Evolutionary conservation across 257 asterid species (phyloP), one percentile per base, ranked within the genome.

Genomic region (Plantago elongata): DNA sequence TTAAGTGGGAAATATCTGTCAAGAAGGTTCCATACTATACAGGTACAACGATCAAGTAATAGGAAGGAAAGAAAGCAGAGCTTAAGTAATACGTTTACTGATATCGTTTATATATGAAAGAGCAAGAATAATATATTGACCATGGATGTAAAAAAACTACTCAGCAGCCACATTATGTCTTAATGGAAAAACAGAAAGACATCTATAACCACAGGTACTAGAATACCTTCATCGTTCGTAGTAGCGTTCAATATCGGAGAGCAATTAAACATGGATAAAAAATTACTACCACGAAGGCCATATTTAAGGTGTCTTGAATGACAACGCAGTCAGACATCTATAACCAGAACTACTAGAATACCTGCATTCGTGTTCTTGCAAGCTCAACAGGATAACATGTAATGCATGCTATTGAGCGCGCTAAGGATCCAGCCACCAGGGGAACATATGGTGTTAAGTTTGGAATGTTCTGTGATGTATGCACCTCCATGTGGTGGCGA

Each of bases 331-430:
- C 3, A 27, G 15, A 18, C 15, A 11, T 44, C 11, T 13, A 34
- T 50, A 52, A 13, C 13, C 6, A 29, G 51, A 29, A 44, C 11
- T 15, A 44, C 12, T 15, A 57, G 22, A 22, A 13, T 76, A 91
- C 98, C 96, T 86, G 98, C 96, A 91, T 86, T 45, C 95, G 94
- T 9, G 98, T 91, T 79, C 90, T 82, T 48, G 95, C 96, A 69
- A 91, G 95, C 61, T 91, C 98, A 60, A 86, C 63, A 42, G 95
- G 99, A 71, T 92, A 92, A 70, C 95, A 89, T 67, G 89, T 75
- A 60, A 84, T n/a, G 65, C 97, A 92, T 40, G 99, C 95, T 60
- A 92, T 54, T 8, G 99, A 86, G 61, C 99, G 87, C 11, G 99
- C 88, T 64, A 89, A 57, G 58, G 97, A 83, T 54, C 99, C 99